A percentile compares a stretch with the other conserved stretches of the same genome.
phyloP scores from a whole-genome alignment of 495 filamentous ascomycete species.

The Sporormia fimetaria region DNA sequence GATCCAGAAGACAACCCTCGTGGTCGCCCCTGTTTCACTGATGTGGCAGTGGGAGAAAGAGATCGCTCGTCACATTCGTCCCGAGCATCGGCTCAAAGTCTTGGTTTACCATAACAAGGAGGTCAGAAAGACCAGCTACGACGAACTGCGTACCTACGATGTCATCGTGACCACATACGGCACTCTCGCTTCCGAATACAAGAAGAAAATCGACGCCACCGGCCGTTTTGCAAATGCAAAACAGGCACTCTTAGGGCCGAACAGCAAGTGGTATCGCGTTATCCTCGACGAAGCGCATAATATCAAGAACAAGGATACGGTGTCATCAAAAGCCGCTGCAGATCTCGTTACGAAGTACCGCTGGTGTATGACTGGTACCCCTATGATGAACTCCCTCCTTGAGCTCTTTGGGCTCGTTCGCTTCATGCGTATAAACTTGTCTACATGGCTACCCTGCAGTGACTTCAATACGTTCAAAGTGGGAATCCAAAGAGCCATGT shows the following conservation, averaged over 20 bases:
- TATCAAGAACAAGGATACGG: slow-evolving; percentile 76
- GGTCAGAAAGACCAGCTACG: slow-evolving; percentile 46
- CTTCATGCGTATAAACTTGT: slow-evolving; percentile 68
- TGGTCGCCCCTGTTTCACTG: slow-evolving; percentile 77
- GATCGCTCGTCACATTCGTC: slow-evolving; percentile 58
- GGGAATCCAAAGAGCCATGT: slow-evolving; percentile 32
- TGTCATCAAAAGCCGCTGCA: slow-evolving; percentile 50
- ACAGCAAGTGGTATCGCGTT: slow-evolving; percentile 60
- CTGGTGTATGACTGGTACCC: slow-evolving; percentile 84
- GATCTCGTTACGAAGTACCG: slow-evolving; percentile 53
- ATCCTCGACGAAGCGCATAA: slow-evolving; percentile 91
- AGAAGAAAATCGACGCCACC: slow-evolving; percentile 30
- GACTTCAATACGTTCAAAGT: slow-evolving; percentile 49
- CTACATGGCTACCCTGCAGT: no score
- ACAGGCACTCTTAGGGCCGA: slow-evolving; percentile 52
- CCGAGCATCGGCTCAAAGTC: slow-evolving; percentile 49
- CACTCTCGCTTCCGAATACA: slow-evolving; percentile 59
- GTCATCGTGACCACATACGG: slow-evolving; percentile 88
- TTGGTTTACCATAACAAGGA: slow-evolving; percentile 59
- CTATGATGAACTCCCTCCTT: slow-evolving; percentile 81
- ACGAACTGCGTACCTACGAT: slow-evolving; percentile 56
- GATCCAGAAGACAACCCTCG: slow-evolving; percentile 67
- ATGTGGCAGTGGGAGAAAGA: slow-evolving; percentile 86
- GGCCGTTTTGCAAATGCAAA: slow-evolving; percentile 27
- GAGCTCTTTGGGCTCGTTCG: slow-evolving; percentile 75